Conservation (phyloP, 2,329 filamentous ascomycete genomes). For the Alternaria ethzedia region DNA sequence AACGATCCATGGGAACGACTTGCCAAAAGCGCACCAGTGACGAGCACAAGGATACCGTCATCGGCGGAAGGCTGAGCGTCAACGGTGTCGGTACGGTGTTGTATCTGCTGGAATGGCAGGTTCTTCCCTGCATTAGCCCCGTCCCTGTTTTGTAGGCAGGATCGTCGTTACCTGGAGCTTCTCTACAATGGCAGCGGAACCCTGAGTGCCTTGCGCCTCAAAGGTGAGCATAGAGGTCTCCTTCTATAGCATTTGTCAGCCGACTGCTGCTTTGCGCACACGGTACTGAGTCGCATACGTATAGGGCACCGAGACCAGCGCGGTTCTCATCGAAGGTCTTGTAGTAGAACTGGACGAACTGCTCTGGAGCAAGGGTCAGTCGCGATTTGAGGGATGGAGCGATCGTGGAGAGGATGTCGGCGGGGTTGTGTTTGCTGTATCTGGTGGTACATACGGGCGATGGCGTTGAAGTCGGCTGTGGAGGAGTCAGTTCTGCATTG, state of each 20-base stretch:
- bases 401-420: background rate
- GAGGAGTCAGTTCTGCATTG: background rate
- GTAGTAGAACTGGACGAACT: slow-evolving; percentile 94
- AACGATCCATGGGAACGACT: slow-evolving; percentile 35
- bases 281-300: slow-evolving; percentile 65
- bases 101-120: slow-evolving; percentile 81
- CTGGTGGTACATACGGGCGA: slow-evolving; percentile 15
- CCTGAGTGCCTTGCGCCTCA: slow-evolving; percentile 72
- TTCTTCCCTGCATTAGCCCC: slow-evolving; percentile 57
- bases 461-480: slow-evolving; percentile 19
- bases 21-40: slow-evolving; percentile 87
- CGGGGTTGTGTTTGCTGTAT: background rate
- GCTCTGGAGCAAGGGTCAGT: slow-evolving; percentile 61
- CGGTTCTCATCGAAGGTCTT: slow-evolving; percentile 80
- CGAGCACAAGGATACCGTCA: slow-evolving; percentile 78
- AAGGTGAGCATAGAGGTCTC: slow-evolving; percentile 93
- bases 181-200: slow-evolving; percentile 70
- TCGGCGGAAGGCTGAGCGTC: slow-evolving; percentile 81
- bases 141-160: background rate
- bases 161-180: slow-evolving; percentile 74
- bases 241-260: slow-evolving; percentile 49
- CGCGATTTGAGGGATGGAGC: background rate
- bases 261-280: background rate
- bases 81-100: slow-evolving; percentile 76
- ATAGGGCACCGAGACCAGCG: slow-evolving; percentile 70